Base-by-base conservation (phyloP, 805 yeast species). In the Teunomyces funiuensis region DNA sequence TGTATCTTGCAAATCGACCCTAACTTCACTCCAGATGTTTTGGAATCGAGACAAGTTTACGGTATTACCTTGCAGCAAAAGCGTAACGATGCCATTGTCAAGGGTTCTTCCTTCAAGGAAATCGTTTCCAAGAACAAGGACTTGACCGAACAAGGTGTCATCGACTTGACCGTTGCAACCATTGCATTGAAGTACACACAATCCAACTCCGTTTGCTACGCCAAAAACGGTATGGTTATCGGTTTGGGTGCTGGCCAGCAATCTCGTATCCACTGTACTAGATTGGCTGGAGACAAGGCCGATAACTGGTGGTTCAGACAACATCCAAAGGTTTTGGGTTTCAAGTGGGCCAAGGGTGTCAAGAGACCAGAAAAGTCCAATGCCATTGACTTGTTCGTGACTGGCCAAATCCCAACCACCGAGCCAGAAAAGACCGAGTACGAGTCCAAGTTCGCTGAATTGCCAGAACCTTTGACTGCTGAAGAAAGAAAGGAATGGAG, bases 241-340 rank as follows among this genome's bases (percentile, higher is more conserved):
- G 99, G 99, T 52, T 79, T 93, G 57, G 99, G 99, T 61, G 99
- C 99, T 46, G 99, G 99, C 53, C 99, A 93, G 77, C 99, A 93
- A 74, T 89, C 97, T 42, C 83, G 99, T 74, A 93, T 93, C 61
- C 99, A 93, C 76, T 93, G 99, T 75, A 93, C 99, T 37, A 85
- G 99, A 74, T 80, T 93, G 55, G 99, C 99, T 39, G 99, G 99
- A 65, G 99, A 93, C 62, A 93, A 93, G 77, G 97, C 98, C 52
- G 97, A 93, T 69, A 90, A 90, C 80, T 93, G 98, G 98, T 93
- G 99, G 99, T 79, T 93, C 61, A 85, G 99, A 77, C 98, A 93
- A 70, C 99, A 93, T 71, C 98, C 98, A 54, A 81, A 75, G 63
- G 98, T 93, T 6, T 73, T 93, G 45, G 93, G 73, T 17, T 85